Base-by-base conservation (phyloP, 2,329 filamentous ascomycete species). In the Penicillium sp. region DNA sequence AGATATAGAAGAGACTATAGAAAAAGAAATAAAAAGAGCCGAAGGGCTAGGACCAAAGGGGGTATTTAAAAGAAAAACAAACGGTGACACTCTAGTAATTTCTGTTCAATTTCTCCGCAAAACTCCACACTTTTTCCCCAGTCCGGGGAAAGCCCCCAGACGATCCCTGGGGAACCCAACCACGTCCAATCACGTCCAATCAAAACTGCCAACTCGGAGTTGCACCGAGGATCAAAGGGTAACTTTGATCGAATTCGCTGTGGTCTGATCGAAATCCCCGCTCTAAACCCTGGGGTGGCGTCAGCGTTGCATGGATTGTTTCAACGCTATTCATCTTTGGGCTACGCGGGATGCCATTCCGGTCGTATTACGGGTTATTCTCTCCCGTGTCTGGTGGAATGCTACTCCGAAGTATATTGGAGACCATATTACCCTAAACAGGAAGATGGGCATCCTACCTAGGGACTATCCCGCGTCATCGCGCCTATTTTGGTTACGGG, bases 91-190 rank as follows among this genome's bases (percentile, higher is more conserved):
- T 24, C 1, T 7, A 24, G 6, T 24, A 24, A 24, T 8, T 24
- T 24, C 22, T 7, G 7, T 24, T 24, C 3, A 17, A n/a, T 37
- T 41, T 37, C 48, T 50, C 49, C 39, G 39, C 49, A 51, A 46
- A 46, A 29, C 49, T 51, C 39, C 44, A 51, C 44, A 48, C 38
- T 48, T 33, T 33, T 29, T 3, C 38, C 42, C 32, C 35, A 50
- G 48, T 47, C 48, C 31, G 48, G 48, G 48, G 48, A 37, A 51
- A 51, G 10, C 24, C 37, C 33, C n/a, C n/a, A 21, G 48, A 19
- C 15, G 48, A 50, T 50, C 48, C 38, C 43, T 51, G 43, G 43
- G 32, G 48, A 41, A 26, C 6, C 22, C 22, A 13, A 22, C 26
- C 22, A 24, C 22, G 22, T 24, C 3, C 3, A 24, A 9, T 17